phyloP scores from a whole-genome alignment of 2,329 filamentous ascomycete species.

The Aureobasidium sp. region DNA sequence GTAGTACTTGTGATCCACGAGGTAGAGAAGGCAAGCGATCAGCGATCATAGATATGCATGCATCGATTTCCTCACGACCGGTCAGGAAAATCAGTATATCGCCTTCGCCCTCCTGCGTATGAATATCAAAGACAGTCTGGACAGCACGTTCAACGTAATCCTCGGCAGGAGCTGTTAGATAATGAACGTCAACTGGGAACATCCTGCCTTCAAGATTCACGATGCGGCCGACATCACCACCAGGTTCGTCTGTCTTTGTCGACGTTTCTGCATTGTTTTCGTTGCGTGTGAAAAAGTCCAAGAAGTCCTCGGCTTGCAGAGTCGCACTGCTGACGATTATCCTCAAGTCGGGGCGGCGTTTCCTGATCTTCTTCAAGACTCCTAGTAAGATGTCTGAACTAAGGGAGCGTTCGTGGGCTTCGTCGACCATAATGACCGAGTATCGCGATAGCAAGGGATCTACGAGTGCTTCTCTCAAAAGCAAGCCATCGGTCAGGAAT shows the following conservation, averaged over 20 bases:
- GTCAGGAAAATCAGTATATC: slow-evolving; percentile 90
- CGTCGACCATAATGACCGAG: slow-evolving; percentile 95
- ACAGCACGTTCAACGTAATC: slow-evolving; percentile 82
- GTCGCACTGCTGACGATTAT: slow-evolving; percentile 93
- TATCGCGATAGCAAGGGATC: slow-evolving; percentile 88
- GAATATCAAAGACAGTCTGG: slow-evolving; percentile 80
- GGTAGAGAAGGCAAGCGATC: slow-evolving; percentile 62
- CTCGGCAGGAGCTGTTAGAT: slow-evolving; percentile 68
- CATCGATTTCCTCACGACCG: slow-evolving; percentile 87
- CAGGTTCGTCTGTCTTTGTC: neutral
- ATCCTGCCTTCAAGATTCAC: slow-evolving; percentile 81
- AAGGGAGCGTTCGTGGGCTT: slow-evolving; percentile 89
- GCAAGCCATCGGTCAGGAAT: slow-evolving; percentile 86
- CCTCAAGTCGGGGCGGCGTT: slow-evolving; percentile 69
- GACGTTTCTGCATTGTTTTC: slow-evolving; percentile 17
- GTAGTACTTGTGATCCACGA: slow-evolving; percentile 52
- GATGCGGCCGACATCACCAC: slow-evolving; percentile 51
- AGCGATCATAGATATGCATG: slow-evolving; percentile 67
- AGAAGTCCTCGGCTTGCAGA: slow-evolving; percentile 78
- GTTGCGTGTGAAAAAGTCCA: slow-evolving; percentile 63
- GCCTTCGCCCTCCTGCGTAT: slow-evolving; percentile 69
- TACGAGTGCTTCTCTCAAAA: slow-evolving; percentile 85
- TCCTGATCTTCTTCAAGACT: slow-evolving; percentile 81
- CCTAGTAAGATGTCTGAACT: slow-evolving; percentile 89
- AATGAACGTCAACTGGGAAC: slow-evolving; percentile 82